Conservation (phyloP, 2,329 filamentous ascomycete genomes). For the Sporothrix pallida region DNA sequence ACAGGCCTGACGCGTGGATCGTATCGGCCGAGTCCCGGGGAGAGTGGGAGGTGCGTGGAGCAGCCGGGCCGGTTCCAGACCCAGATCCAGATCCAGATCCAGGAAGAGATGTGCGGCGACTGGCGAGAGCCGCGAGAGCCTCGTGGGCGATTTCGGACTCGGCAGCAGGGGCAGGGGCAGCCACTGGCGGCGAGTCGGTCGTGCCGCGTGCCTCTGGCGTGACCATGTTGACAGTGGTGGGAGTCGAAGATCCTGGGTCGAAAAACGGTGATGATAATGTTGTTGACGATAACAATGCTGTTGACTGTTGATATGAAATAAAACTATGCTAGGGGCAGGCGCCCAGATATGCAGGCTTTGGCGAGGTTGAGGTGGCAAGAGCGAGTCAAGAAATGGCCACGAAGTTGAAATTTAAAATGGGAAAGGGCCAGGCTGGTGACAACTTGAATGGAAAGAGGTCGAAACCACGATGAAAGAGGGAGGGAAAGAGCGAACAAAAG, state of each 20-base stretch:
- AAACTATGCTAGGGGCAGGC: no score
- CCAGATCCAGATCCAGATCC: neutral
- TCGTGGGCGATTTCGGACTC: neutral
- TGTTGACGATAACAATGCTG: neutral
- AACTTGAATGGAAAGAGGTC: neutral
- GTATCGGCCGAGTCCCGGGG: slow-evolving; percentile 1
- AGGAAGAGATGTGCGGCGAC: neutral
- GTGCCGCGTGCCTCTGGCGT: no score
- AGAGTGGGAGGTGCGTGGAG: no score
- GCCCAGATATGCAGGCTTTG: neutral
- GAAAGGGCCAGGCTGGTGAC: neutral
- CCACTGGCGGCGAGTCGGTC: no score
- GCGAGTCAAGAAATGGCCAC: neutral
- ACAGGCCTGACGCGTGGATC: slow-evolving; percentile 26
- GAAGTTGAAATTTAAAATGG: neutral
- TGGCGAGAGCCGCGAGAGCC: slow-evolving; percentile 27
- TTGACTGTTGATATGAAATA: neutral
- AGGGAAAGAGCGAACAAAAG: neutral
- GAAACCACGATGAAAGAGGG: neutral
- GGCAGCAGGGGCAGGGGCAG: neutral
- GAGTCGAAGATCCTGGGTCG: no score
- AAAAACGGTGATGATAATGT: neutral
- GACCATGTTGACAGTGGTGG: no score
- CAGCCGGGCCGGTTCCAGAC: no score
- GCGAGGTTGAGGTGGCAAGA: neutral